Percentiles rank a stretch among this genome's conserved stretches.
Conservation (phyloP, 768 basidiomycete species). For the Daedaleopsis nitida region DNA sequence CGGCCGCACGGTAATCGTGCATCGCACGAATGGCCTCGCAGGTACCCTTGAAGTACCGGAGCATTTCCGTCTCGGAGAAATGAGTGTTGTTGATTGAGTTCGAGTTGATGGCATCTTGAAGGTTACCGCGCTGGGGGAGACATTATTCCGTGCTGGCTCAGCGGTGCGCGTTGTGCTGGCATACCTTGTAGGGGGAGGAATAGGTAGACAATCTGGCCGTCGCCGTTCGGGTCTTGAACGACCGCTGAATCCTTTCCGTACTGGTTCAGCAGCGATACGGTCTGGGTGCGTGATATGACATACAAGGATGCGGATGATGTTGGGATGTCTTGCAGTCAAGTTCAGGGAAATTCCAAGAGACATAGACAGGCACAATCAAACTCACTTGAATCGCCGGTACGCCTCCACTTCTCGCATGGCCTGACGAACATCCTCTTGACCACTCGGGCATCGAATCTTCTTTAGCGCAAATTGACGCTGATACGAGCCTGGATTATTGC, state of each 20-base stretch:
- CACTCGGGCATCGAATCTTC: conserved; percentile 93
- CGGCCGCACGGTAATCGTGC: conserved; percentile 79
- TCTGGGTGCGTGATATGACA: conserved; percentile 22
- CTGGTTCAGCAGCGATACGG: conserved; percentile 18
- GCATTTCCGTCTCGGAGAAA: conserved; percentile 87
- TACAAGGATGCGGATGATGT: conserved; percentile 94
- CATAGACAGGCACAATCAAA: conserved; percentile 11
- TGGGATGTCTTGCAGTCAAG: conserved; percentile 69
- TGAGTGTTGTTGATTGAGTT: conserved; percentile 81
- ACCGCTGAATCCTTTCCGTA: conserved; percentile 81
- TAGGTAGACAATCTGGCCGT: conserved; percentile 93
- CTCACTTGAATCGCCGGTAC: conserved; percentile 91
- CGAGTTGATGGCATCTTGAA: conserved; percentile 92
- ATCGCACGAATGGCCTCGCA: conserved; percentile 93
- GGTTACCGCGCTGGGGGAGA: conserved; percentile 73
- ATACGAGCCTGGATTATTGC: conserved; percentile 12
- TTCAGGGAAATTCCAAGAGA: not conserved
- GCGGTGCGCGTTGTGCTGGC: conserved; percentile 10
- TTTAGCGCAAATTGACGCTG: conserved; percentile 94
- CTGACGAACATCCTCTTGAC: conserved; percentile 84
- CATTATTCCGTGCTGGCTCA: not conserved
- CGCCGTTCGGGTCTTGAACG: conserved; percentile 90
- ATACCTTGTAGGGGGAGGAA: conserved; percentile 92
- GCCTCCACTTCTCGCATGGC: conserved; percentile 91
- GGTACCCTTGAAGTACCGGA: conserved; percentile 89